Percentiles rank a stretch among this genome's conserved stretches.
Conservation (phyloP, 1,139 yeast species). For the Yamadazyma taylorii region DNA sequence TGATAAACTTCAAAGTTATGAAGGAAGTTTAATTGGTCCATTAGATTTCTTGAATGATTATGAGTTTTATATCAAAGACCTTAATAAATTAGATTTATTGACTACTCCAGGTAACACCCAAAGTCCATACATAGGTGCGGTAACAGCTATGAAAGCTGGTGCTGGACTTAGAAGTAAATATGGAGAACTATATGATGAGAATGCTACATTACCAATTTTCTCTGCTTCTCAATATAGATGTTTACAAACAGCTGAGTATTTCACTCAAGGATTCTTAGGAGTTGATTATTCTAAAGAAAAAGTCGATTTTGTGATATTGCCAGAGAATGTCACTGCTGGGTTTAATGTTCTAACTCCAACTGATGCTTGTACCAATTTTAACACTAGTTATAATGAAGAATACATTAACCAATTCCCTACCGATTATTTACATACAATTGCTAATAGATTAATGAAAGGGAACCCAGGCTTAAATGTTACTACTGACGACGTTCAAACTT, state of each 20-base stretch:
- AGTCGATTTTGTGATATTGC: slow-evolving; percentile 19
- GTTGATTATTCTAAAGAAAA: slow-evolving; percentile 17
- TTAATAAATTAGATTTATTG: slow-evolving; percentile 23
- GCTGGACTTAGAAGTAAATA: slow-evolving; percentile 28
- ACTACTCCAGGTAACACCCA: slow-evolving; percentile 23
- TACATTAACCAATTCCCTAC: slow-evolving; percentile 13
- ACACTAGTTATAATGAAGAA: slow-evolving; percentile 6
- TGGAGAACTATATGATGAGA: slow-evolving; percentile 20
- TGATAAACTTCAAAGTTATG: slow-evolving; percentile 17
- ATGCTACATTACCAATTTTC: slow-evolving; percentile 24
- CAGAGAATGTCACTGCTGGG: slow-evolving; percentile 23
- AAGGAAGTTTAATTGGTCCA: slow-evolving; percentile 19
- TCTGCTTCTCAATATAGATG: slow-evolving; percentile 27
- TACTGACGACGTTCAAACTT: slow-evolving; percentile 33
- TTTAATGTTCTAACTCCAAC: slow-evolving; percentile 32
- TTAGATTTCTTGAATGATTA: slow-evolving; percentile 29
- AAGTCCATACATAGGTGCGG: slow-evolving; percentile 25
- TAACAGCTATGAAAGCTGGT: slow-evolving; percentile 30
- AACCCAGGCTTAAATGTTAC: slow-evolving; percentile 28
- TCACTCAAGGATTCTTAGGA: slow-evolving; percentile 30
- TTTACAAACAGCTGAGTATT: slow-evolving; percentile 23
- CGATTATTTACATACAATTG: slow-evolving; percentile 18
- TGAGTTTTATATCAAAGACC: slow-evolving; percentile 24
- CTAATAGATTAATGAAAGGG: slow-evolving; percentile 19
- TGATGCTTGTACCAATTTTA: slow-evolving; percentile 22